Base-by-base conservation (phyloP, 768 basidiomycete species). In the Tricholoma sp. region DNA sequence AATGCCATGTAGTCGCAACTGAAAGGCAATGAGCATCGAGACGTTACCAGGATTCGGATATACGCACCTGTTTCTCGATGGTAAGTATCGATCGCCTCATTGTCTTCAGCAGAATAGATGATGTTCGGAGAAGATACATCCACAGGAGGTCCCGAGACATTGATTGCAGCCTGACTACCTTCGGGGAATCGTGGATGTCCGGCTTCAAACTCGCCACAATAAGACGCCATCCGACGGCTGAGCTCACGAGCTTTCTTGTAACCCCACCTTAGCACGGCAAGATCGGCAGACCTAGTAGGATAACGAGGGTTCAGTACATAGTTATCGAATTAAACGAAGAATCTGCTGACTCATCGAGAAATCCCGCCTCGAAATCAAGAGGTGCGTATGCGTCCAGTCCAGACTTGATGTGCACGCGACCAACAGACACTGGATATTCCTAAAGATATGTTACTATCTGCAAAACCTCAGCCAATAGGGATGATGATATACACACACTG, bases 211-310 rank as follows among this genome's bases (percentile, higher is more conserved):
- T 77, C 78, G 1, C 80, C 79, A 41, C 73, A 69, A 59, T 73
- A 79, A 27, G 61, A 50, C 5, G 71, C 63, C 78, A 84, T 83
- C 14, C 85, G 80, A 34, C 86, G 77, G 3, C 73, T 70, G 9
- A 82, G 59, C 68, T 88, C 85, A 1, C 84, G 75, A 3, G 65
- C 54, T 54, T 75, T 76, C 60, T 87, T 88, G 66, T 85, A 87
- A 0, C 64, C 72, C 75, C 81, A 81, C 54, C 71, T 71, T 46
- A 85, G 59, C 19, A 76, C 68, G 0, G 65, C 74, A 5, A 86
- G 19, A 61, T 83, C 82, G 9, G 72, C 72, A 2, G 71, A 66
- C n/a, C n/a, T n/a, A 12, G 77, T 79, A 41, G 55, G 8, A 27
- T 27, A n/a, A 37, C 31, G 24, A 31, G 31, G 8, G 11, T n/a